Evolutionary conservation across 805 yeast genomes (phyloP).

Genomic region (Starmera dryadoides): DNA sequence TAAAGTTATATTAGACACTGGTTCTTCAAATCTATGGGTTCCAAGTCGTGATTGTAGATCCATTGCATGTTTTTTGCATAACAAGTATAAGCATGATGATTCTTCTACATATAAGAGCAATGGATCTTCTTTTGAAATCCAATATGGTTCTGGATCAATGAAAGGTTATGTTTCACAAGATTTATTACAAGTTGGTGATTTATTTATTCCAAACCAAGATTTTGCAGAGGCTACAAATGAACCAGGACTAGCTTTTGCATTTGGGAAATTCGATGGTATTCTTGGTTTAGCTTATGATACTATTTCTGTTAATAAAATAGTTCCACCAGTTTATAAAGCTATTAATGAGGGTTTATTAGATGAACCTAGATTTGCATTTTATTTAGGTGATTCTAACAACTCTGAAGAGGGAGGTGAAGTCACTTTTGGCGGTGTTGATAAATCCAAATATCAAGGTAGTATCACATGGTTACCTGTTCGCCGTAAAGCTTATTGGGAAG

Average conservation of each 20-base stretch:
- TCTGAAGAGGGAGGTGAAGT: constrained; percentile 77
- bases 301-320: constrained; percentile 81
- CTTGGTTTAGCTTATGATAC: constrained; percentile 91
- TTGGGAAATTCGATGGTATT: constrained; percentile 98
- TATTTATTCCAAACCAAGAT: constrained; percentile 80
- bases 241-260: constrained; percentile 97
- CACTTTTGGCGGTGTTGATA: constrained; percentile 92
- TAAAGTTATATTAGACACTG: constrained; percentile 94
- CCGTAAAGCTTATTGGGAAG: constrained; percentile 99
- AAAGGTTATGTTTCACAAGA: constrained; percentile 92
- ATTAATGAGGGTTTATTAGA: constrained; percentile 75
- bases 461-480: constrained; percentile 95
- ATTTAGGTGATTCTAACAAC: constrained; percentile 67
- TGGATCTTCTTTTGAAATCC: constrained; percentile 79
- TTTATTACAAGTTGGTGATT: constrained; percentile 71
- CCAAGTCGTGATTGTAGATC: constrained; percentile 86
- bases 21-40: constrained; percentile 95
- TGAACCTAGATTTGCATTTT: constrained; percentile 80
- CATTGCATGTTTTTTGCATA: constrained; percentile 90
- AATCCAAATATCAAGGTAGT: constrained; percentile 68
- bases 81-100: constrained; percentile 77
- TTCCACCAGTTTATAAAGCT: constrained; percentile 93
- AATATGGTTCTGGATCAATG: constrained; percentile 88
- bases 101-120: constrained; percentile 84
- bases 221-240: constrained; percentile 97